Evolutionary conservation across 495 filamentous ascomycete genomes (phyloP).

Genomic region (Trypethelium eluteriae): DNA sequence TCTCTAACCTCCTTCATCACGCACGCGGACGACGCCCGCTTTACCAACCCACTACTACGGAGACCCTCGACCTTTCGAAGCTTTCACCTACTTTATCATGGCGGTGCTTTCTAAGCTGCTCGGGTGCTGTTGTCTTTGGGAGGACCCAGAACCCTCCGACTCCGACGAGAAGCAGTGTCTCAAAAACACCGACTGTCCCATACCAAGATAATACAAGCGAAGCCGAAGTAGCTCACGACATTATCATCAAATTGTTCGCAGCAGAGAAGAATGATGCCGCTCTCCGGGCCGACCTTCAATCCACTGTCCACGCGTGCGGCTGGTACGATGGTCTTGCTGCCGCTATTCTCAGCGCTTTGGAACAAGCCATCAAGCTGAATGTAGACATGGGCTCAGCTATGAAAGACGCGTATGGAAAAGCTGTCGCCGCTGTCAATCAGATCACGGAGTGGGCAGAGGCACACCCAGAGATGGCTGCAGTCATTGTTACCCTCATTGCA

Average conservation of each 20-base stretch:
- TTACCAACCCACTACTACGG: not conserved
- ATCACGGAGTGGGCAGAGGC: conserved; percentile 12
- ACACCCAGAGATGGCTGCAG: conserved; percentile 17
- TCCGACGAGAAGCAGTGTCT: conserved; percentile 7
- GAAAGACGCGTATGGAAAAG: conserved; percentile 14
- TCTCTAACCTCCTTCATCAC: too few species aligned
- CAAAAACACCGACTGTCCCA: conserved; percentile 9
- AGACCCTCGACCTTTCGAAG: conserved; percentile 3
- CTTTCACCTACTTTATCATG: not conserved
- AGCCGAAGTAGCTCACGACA: conserved; percentile 13
- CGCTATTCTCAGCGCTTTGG: conserved; percentile 11
- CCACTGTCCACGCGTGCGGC: conserved; percentile 12
- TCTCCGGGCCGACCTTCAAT: conserved; percentile 13
- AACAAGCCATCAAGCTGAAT: conserved; percentile 11
- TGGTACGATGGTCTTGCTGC: conserved; percentile 16
- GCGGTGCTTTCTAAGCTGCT: conserved; percentile 10
- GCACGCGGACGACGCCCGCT: not conserved
- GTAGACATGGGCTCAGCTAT: conserved; percentile 13
- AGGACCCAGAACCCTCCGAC: conserved; percentile 1
- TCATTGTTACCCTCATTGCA: conserved; percentile 10
- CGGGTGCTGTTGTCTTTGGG: conserved; percentile 6
- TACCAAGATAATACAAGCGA: conserved; percentile 10
- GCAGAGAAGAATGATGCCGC: conserved; percentile 14
- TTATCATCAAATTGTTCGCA: conserved; percentile 14
- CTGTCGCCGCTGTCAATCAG: conserved; percentile 7